Evolutionary conservation across 352 stramenopile genomes (phyloP), one percentile per base, ranked within the genome.

Genomic region (Lagenidium giganteum): DNA sequence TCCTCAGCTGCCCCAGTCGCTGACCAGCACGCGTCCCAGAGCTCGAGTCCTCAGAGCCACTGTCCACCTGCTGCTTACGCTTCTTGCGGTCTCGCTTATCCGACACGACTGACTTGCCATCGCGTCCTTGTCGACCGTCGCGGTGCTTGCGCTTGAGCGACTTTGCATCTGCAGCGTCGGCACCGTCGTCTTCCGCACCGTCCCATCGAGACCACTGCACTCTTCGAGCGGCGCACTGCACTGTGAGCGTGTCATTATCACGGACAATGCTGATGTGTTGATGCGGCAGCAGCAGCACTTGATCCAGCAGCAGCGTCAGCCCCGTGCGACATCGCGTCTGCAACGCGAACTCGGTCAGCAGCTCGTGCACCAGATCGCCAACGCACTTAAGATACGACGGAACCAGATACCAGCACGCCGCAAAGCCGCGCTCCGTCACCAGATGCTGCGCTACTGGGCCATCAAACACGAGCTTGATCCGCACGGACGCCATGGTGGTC

Each of bases 341-440:
- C 40, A 88, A 57, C 23, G 52, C 68, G 54, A 91, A 91, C 36
- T 87, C 75, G 8, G 56, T 44, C 36, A 63, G 33, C 30, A 91
- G 57, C 53, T 60, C 61, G 37, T 83, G 52, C 40, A 68, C 42
- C 50, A 91, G 35, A 40, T 91, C 79, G 26, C 74, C 72, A 27
- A 91, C 74, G 12, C 84, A 34, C 35, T 63, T 64, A 21, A 42
- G 62, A 7, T 61, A 50, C 1, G n/a, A 30, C 11, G 79, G 69
- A 8, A 91, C 32, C 16, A 88, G 50, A 41, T 75, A 88, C 75
- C 75, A 91, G 48, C 79, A 88, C 13, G 67, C 55, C 20, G 57
- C 55, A 45, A 86, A 87, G 0, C 75, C 75, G 32, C 63, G 67
- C 0, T 44, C 45, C 7, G 64, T 66, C 42, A 59, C 54, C 41